A percentile compares a stretch with the other conserved stretches of the same genome.
Evolutionary conservation across 1,284 basidiomycete genomes (phyloP).

Genomic region (Golubevia pallescens): DNA sequence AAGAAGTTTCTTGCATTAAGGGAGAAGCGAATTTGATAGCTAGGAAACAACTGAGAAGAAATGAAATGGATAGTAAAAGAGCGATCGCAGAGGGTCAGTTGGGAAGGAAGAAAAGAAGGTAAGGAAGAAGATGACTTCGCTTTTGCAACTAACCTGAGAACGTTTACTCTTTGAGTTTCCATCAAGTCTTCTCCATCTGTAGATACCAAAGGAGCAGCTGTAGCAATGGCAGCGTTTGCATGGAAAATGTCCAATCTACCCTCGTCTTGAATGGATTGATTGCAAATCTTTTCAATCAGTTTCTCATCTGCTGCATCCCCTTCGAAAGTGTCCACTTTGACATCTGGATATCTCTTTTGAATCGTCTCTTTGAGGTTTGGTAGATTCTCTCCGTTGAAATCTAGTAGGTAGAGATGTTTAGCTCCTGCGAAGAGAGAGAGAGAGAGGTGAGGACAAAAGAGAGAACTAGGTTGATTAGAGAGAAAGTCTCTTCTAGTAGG

Average conservation of each 20-base stretch:
- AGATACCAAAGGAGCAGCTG: slow-evolving; percentile 68
- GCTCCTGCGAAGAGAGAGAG: slow-evolving; percentile 71
- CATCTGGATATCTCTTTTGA: slow-evolving; percentile 74
- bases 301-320: slow-evolving; percentile 83
- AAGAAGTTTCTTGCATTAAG: slow-evolving; percentile 76
- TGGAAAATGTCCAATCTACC: slow-evolving; percentile 90
- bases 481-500: too few relatives aligned
- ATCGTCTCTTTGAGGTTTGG: slow-evolving; percentile 76
- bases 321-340: slow-evolving; percentile 71
- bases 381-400: slow-evolving; percentile 76
- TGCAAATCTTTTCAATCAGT: slow-evolving; percentile 75
- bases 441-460: too few relatives aligned
- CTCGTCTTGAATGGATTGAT: slow-evolving; percentile 77
- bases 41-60: slow-evolving; percentile 76
- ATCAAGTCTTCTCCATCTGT: slow-evolving; percentile 75
- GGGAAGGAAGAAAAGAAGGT: not conserved
- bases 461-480: too few relatives aligned
- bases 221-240: slow-evolving; percentile 74
- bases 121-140: not conserved
- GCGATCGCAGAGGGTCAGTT: too few relatives aligned
- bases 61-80: too few relatives aligned
- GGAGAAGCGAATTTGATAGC: slow-evolving; percentile 83
- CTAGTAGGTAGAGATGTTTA: slow-evolving; percentile 81
- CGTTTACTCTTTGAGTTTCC: slow-evolving; percentile 79
- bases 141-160: slow-evolving; percentile 73